Base-by-base conservation (phyloP, 2,329 filamentous ascomycete species). In the Fusarium phyllophilum region DNA sequence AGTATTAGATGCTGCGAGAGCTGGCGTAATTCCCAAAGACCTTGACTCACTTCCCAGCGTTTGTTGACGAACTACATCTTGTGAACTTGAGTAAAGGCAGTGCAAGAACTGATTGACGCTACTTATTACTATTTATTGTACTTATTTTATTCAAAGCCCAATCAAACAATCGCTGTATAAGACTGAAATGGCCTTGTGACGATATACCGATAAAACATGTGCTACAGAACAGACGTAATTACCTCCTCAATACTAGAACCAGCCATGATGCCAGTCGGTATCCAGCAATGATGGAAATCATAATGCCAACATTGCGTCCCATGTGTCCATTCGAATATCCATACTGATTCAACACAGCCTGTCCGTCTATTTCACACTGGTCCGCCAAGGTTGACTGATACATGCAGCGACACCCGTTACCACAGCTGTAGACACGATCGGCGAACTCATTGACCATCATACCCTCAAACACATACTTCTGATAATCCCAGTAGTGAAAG, bases 361-460 rank as follows among this genome's bases (percentile, higher is more conserved):
- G 89, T 0, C 94, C 94, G 7, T 88, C 86, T 73, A 96, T 94
- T 81, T 89, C 83, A 78, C 94, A 95, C 79, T 93, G 70, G 14
- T 74, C 65, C 9, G 73, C 76, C 82, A 38, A 84, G 79, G 45
- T 87, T 88, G 66, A 95, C 79, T 70, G 87, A 81, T 92, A 96
- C 89, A 94, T 92, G 83, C 94, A 97, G 45, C 87, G 86, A 75
- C 90, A 94, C 0, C 81, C 82, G 9, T 70, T 57, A 1, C 75
- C 79, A 8, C 71, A 86, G 82, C 45, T 72, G 26, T 93, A 97
- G 7, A 84, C 87, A 20, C 93, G 85, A 24, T 88, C 74, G 3
- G 85, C 84, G 80, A 97, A 96, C 83, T 97, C 93, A 78, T 96
- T 97, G 60, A 96, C 91, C 93, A 97, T 96, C 94, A 97, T 96